Evolutionary conservation across 306 rosid species (phyloP), one percentile per base, ranked within the genome.

Genomic region (Trifolium repens): DNA sequence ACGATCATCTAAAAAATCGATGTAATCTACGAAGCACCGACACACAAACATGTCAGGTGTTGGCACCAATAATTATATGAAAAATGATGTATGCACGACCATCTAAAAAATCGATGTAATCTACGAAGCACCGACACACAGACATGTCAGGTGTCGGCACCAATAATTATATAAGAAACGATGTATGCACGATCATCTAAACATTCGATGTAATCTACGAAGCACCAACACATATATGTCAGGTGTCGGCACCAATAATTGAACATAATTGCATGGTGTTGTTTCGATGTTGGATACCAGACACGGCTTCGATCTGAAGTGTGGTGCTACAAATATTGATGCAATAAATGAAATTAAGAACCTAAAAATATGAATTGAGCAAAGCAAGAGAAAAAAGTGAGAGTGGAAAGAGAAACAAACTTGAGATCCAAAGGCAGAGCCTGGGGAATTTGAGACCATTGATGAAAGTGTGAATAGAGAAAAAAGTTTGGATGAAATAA

Each of bases 391-490:
- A 15, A 14, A 61, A 32, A 32, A 1, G 7, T 10, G 22, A 8
- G 17, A 40, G 16, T 16, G 9, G 57, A 50, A 58, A 76, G 78
- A 67, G 61, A 78, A 67, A 82, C 91, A 66, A 73, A 91, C 96
- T 50, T 73, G 76, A 74, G 53, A 67, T 69, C 80, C 59, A 40
- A 67, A 27, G 5, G 81, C 71, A 66, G 88, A 75, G 79, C 79
- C 84, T 49, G 69, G 24, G 6, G 86, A 67, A 8, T 43, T 16
- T 81, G 88, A 77, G 67, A 43, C 83, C 87, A 87, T 86, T 77
- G 84, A 40, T 66, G 67, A 63, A 13, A 5, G 5, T 14, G 22
- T 54, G 9, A 13, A 60, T 30, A 19, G 17, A 5, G 9, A 9
- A 43, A 27, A 42, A 55, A 30, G 42, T 44, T n/a, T 16, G 62